Conservation (phyloP, 306 rosid species). For the Astragalus glycyphyllos region DNA sequence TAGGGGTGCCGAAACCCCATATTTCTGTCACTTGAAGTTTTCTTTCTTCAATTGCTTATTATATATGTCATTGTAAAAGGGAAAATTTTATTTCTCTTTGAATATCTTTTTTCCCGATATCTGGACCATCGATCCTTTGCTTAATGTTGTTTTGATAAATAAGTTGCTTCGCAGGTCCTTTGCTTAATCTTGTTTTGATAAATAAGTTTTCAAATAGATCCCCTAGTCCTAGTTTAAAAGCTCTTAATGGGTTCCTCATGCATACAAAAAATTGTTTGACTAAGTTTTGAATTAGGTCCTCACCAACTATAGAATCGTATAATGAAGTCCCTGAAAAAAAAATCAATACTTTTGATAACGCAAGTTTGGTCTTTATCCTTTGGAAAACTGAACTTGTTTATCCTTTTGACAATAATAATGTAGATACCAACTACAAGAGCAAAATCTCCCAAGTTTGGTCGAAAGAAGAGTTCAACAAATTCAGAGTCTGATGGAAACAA, state of each 20-base stretch:
- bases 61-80: background rate
- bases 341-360: background rate
- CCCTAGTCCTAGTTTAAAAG: background rate
- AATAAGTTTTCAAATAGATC: background rate
- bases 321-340: background rate
- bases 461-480: conserved; percentile 64
- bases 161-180: conserved; percentile 7
- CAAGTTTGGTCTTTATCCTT: conserved; percentile 11
- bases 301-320: background rate
- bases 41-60: conserved; percentile 20
- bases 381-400: conserved; percentile 2
- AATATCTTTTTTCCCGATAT: conserved; percentile 11
- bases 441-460: conserved; percentile 98
- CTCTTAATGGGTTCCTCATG: background rate
- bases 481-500: conserved; percentile 66
- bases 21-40: background rate
- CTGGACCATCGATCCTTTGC: conserved; percentile 18
- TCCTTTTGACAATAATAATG: conserved; percentile 42
- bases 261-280: background rate
- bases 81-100: background rate
- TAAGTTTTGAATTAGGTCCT: conserved; percentile 4
- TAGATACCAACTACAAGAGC: conserved; percentile 96
- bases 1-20: conserved; percentile 13
- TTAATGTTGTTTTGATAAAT: conserved; percentile 15
- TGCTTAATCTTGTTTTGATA: too few species aligned